Evolutionary conservation across 2,329 filamentous ascomycete genomes (phyloP).

Genomic region (Arthroderma sp.): DNA sequence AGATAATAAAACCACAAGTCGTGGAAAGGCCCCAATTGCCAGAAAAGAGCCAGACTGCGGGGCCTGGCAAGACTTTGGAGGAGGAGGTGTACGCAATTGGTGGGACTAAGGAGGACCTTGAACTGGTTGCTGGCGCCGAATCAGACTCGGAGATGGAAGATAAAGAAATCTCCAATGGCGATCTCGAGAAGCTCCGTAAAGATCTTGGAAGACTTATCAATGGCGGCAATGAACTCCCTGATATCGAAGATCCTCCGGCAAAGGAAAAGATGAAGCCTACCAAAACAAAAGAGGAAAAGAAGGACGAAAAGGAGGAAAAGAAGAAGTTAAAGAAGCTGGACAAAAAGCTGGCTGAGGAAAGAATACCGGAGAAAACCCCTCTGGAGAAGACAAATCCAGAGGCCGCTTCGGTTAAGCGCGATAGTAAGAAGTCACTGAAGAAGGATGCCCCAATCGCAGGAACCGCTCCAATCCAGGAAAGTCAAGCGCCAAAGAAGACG

Average conservation of each 20-base stretch:
- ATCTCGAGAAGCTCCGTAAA: constrained; percentile 31
- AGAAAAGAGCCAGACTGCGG: constrained; percentile 7
- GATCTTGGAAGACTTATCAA: constrained; percentile 23
- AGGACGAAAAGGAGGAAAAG: constrained; percentile 21
- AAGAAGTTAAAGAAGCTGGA: constrained; percentile 18
- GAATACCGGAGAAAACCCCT: background rate
- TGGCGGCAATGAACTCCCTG: constrained; percentile 20
- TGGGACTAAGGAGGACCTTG: constrained; percentile 39
- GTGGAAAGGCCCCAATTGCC: constrained; percentile 18
- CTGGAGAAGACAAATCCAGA: background rate
- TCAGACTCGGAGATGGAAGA: constrained; percentile 39
- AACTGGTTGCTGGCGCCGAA: constrained; percentile 33
- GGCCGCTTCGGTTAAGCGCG: background rate
- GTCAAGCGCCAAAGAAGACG: background rate
- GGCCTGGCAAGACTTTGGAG: constrained; percentile 23
- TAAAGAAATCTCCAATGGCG: constrained; percentile 17
- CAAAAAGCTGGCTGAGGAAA: background rate
- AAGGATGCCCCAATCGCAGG: background rate
- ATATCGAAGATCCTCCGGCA: background rate
- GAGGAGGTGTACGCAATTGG: constrained; percentile 37
- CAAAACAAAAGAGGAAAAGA: constrained; percentile 15
- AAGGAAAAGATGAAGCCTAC: constrained; percentile 14
- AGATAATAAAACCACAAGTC: constrained; percentile 30
- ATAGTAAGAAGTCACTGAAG: background rate
- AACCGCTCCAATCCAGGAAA: background rate